Conservation (phyloP, 1,139 yeast genomes). For the Pichia sp. region DNA sequence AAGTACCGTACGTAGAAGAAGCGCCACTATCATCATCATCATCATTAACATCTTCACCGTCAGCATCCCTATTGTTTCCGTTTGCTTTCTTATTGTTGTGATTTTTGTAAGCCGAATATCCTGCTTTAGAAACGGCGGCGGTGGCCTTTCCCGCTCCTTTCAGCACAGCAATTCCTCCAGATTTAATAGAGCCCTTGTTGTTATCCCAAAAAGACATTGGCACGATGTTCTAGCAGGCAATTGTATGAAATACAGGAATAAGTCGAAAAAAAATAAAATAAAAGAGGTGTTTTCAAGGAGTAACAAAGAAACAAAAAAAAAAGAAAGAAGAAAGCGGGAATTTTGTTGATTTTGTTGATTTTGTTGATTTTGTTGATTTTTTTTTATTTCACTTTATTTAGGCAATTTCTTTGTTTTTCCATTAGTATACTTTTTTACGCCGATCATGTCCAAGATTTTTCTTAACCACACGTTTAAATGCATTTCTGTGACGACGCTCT, state of each 20-base stretch:
- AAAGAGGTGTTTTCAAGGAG: not conserved
- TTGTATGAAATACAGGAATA: not conserved
- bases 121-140: slow-evolving; percentile 40
- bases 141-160: slow-evolving; percentile 48
- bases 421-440: too few species aligned
- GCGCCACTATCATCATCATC: slow-evolving; percentile 16
- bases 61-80: not conserved
- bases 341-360: not conserved
- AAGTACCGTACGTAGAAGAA: slow-evolving; percentile 14
- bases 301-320: not conserved
- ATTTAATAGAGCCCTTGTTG: slow-evolving; percentile 43
- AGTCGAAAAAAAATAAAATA: not conserved
- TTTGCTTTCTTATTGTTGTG: slow-evolving; percentile 28
- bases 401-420: too few species aligned
- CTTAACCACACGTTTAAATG: slow-evolving; percentile 24
- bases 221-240: too few species aligned
- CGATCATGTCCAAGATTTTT: slow-evolving; percentile 25
- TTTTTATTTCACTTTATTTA: too few species aligned
- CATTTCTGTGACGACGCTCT: slow-evolving; percentile 11
- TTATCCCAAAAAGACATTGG: slow-evolving; percentile 47
- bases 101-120: slow-evolving; percentile 43
- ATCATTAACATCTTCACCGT: slow-evolving; percentile 23
- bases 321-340: not conserved
- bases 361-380: not conserved
- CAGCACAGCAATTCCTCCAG: slow-evolving; percentile 42